Percentiles rank a stretch among this genome's conserved stretches.
Conservation (phyloP, 148 eudicot genomes). For the Gaultheria prostrata region DNA sequence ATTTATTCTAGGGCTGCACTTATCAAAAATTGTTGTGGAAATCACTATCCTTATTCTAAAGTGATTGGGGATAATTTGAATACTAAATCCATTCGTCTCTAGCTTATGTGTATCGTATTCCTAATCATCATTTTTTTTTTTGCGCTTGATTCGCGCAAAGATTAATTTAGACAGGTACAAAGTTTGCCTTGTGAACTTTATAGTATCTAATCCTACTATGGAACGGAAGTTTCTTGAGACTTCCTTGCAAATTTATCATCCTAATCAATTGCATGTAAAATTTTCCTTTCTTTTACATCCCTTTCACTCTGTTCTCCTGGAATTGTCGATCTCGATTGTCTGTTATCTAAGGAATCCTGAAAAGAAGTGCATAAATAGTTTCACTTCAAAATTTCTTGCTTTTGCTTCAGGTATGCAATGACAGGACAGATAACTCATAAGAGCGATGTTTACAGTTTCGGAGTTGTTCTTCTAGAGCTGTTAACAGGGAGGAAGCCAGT, state of each 20-base stretch:
- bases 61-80: neutral
- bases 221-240: too few relatives aligned
- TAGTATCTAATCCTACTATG: neutral
- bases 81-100: neutral
- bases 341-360: neutral
- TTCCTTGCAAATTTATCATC: too few relatives aligned
- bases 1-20: too few relatives aligned
- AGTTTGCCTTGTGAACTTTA: neutral
- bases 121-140: neutral
- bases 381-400: neutral
- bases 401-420: conserved; percentile 76
- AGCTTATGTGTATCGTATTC: neutral
- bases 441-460: conserved; percentile 95
- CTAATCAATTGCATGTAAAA: too few relatives aligned
- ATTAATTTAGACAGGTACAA: neutral
- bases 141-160: neutral
- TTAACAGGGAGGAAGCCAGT: conserved; percentile 96
- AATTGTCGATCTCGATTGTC: neutral
- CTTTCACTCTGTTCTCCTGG: neutral
- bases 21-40: too few relatives aligned
- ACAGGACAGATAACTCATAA: conserved; percentile 96
- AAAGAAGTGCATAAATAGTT: neutral
- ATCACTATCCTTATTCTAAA: too few relatives aligned
- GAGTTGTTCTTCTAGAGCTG: conserved; percentile 91
- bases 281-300: neutral